These are phyloP conservation scores for Mycena indigotica DNA, from an alignment of 768 basidiomycete species.

Conservation along the genomic window DNA sequence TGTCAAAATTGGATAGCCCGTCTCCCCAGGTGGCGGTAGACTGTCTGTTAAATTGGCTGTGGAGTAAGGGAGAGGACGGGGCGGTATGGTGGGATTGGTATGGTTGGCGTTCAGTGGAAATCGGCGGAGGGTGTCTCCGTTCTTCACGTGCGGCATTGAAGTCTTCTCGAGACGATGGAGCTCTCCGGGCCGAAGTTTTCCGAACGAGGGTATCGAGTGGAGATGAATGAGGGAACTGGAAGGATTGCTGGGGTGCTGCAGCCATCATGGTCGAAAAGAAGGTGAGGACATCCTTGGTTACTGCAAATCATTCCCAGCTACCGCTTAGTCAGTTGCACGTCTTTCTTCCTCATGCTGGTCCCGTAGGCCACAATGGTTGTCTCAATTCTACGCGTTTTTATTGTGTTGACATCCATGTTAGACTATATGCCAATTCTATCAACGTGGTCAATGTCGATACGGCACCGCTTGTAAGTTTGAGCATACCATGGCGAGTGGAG, in stretches of 20 bases:
- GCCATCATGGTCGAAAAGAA: slow-evolving; percentile 21
- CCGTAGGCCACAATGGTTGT: background rate
- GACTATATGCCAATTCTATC: slow-evolving; percentile 7
- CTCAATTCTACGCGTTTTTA: background rate
- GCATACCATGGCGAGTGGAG: slow-evolving; percentile 5
- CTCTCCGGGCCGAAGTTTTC: slow-evolving; percentile 41
- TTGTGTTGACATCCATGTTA: background rate
- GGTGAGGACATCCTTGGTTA: background rate
- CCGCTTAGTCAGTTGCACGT: background rate
- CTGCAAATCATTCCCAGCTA: background rate
- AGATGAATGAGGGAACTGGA: slow-evolving; percentile 38
- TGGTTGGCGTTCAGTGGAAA: slow-evolving; percentile 13
- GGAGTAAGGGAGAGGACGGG: slow-evolving; percentile 46
- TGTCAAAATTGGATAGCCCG: slow-evolving; percentile 36
- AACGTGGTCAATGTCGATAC: slow-evolving; percentile 15
- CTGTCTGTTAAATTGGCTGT: slow-evolving; percentile 47
- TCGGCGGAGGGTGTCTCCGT: slow-evolving; percentile 31
- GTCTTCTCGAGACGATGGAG: background rate
- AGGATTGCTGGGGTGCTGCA: slow-evolving; percentile 14
- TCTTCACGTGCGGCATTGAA: slow-evolving; percentile 11
- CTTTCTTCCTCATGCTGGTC: background rate
- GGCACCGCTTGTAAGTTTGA: slow-evolving; percentile 17
- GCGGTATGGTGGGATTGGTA: slow-evolving; percentile 20
- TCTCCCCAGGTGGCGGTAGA: slow-evolving; percentile 39
- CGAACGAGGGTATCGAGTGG: slow-evolving; percentile 53